Evolutionary conservation across 148 eudicot species (phyloP), one percentile per base, ranked within the genome.

Genomic region (Hydrangea macrophylla): DNA sequence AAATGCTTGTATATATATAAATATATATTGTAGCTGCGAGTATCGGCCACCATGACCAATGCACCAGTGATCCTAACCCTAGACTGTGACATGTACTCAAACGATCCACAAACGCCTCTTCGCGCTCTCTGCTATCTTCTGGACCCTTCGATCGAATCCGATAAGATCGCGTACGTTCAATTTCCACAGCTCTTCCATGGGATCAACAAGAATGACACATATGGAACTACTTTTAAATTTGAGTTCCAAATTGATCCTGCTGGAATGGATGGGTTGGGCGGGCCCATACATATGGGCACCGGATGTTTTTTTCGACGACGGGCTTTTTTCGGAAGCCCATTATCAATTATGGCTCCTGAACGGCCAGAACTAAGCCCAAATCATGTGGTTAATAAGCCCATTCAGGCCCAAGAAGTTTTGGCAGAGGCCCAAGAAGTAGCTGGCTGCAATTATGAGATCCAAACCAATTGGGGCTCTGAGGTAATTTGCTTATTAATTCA

Each of bases 21-120:
- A n/a, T n/a, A n/a, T n/a, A n/a, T n/a, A n/a, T 20, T 31, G 66
- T 40, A 88, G 92, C 79, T 92, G 55, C 98, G 98, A 48, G 96
- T 88, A 24, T 92, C 98, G 26, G 88, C 82, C 17, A 48, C 63
- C 9, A 78, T 92, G 87, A 86, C 92, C 62, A 92, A 90, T 77
- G 93, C 96, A 1, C 96, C 98, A 1, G 67, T 92, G 25, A 45
- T 92, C 9, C 67, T 92, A 53, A 83, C 85, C 24, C 60, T 90
- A 55, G 98, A 92, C 35, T 92, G 98, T 40, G 98, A 92, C 73
- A 85, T 79, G 78, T 80, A 78, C 60, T 92, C 98, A 0, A 92
- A 90, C 5, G 96, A 92, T 70, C 92, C 96, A 28, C 58, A 54
- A 74, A 88, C 96, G 3, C 59, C 85, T 24, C 87, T 63, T 26